These are phyloP conservation scores for Pseudocercospora eumusae DNA, from an alignment of 2,329 filamentous ascomycete genomes.

Conservation along the genomic window DNA sequence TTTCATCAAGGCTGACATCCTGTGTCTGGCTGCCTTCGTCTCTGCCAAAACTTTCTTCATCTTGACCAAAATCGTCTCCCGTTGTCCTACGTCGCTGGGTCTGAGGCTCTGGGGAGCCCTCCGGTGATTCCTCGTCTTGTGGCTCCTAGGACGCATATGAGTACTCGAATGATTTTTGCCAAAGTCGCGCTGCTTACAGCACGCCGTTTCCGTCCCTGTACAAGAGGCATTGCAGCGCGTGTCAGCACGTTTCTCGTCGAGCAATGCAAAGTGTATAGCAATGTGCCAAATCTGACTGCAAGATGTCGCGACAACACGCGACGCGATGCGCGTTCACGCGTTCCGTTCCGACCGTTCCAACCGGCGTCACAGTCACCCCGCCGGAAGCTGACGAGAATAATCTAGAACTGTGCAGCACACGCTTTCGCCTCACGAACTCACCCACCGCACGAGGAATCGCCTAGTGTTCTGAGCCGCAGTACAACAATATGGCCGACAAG, in stretches of 20 bases:
- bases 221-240: slow-evolving; percentile 21
- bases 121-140: slow-evolving; percentile 31
- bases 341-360: background rate
- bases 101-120: slow-evolving; percentile 33
- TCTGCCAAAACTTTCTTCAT: slow-evolving; percentile 24
- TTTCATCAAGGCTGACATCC: slow-evolving; percentile 41
- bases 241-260: background rate
- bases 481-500: slow-evolving; percentile 73
- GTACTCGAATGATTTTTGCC: slow-evolving; percentile 8
- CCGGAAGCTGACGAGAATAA: background rate
- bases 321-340: slow-evolving; percentile 7
- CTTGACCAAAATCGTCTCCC: slow-evolving; percentile 27
- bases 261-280: background rate
- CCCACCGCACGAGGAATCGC: background rate
- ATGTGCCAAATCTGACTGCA: background rate
- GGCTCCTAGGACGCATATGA: slow-evolving; percentile 18
- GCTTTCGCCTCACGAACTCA: background rate
- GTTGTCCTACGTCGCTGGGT: slow-evolving; percentile 37
- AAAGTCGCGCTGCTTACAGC: slow-evolving; percentile 26
- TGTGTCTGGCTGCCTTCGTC: slow-evolving; percentile 19
- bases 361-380: background rate
- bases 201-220: slow-evolving; percentile 34
- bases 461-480: background rate
- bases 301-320: background rate
- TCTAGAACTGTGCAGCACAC: background rate